Percentiles rank a stretch among this genome's conserved stretches.
phyloP scores from a whole-genome alignment of 73 alveolate genomes.

The Breviolum minutum region DNA sequence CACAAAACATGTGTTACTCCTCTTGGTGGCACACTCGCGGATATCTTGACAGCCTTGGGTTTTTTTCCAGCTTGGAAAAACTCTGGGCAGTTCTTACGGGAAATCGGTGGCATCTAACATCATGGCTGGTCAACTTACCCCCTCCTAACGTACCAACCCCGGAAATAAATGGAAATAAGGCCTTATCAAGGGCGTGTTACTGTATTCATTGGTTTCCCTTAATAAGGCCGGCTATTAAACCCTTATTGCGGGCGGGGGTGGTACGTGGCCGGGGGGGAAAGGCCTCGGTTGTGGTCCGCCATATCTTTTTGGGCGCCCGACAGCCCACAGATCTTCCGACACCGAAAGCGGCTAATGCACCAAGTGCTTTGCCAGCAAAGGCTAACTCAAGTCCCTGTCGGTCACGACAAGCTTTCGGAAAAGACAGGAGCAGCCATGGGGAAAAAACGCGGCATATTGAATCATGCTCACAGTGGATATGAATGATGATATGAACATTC shows the following conservation, averaged over 20 bases:
- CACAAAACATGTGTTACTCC: too few species aligned
- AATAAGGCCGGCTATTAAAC: too few species aligned
- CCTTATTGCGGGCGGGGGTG: too few species aligned
- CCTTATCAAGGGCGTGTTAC: too few species aligned
- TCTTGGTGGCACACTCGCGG: constrained; percentile 54
- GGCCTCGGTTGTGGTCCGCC: too few species aligned
- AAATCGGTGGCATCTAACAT: too few species aligned
- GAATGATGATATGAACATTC: not conserved
- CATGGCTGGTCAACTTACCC: too few species aligned
- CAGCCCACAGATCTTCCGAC: constrained; percentile 88
- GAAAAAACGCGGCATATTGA: not conserved
- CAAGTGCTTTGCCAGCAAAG: constrained; percentile 79
- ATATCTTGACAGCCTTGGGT: constrained; percentile 58
- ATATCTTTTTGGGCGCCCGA: constrained; percentile 22
- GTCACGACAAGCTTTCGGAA: not conserved
- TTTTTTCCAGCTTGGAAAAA: not conserved
- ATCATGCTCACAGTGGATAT: not conserved
- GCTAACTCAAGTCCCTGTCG: constrained; percentile 82
- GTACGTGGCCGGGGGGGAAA: too few species aligned
- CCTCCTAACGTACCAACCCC: too few species aligned
- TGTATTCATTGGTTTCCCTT: too few species aligned
- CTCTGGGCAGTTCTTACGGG: too few species aligned
- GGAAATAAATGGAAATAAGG: too few species aligned
- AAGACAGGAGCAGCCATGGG: not conserved
- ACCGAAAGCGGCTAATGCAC: constrained; percentile 75